phyloP scores from a whole-genome alignment of 2,329 filamentous ascomycete species.

The Rhytidhysteron rufulum region DNA sequence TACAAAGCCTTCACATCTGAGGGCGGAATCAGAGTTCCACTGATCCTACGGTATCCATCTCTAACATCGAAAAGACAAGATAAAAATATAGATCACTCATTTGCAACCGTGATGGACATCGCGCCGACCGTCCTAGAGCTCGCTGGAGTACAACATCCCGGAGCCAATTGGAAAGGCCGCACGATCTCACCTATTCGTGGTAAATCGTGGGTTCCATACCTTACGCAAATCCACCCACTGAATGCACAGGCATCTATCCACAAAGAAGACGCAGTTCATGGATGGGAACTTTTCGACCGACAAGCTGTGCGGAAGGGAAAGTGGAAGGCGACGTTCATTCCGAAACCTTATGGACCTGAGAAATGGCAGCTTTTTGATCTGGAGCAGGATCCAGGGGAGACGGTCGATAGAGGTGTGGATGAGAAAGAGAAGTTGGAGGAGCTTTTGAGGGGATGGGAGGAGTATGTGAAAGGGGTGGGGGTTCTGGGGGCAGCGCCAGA shows the following conservation, averaged over 20 bases:
- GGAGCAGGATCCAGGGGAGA: constrained; percentile 29
- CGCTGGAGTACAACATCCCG: constrained; percentile 29
- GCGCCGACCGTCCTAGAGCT: constrained; percentile 34
- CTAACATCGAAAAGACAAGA: constrained; percentile 7
- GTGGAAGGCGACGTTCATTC: constrained; percentile 32
- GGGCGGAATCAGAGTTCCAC: constrained; percentile 35
- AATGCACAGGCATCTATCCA: constrained; percentile 11
- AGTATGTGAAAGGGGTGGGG: constrained; percentile 28
- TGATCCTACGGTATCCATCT: constrained; percentile 29
- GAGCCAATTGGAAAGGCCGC: constrained; percentile 20
- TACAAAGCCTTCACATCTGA: constrained; percentile 19
- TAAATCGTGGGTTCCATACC: constrained; percentile 25
- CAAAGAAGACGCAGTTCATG: constrained; percentile 20
- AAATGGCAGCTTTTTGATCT: constrained; percentile 36
- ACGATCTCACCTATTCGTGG: constrained; percentile 30
- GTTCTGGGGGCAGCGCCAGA: constrained; percentile 18
- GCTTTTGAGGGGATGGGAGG: constrained; percentile 19
- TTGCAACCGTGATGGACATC: constrained; percentile 38
- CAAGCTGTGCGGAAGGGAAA: constrained; percentile 32
- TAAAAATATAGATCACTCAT: constrained; percentile 23
- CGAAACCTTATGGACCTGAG: constrained; percentile 21
- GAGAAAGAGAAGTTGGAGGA: constrained; percentile 23
- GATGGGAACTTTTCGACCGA: constrained; percentile 34
- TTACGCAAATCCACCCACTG: no score
- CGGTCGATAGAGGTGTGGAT: constrained; percentile 20